These are phyloP conservation scores for Syzygium aromaticum DNA, from an alignment of 345 rosid species.

Conservation along the genomic window DNA sequence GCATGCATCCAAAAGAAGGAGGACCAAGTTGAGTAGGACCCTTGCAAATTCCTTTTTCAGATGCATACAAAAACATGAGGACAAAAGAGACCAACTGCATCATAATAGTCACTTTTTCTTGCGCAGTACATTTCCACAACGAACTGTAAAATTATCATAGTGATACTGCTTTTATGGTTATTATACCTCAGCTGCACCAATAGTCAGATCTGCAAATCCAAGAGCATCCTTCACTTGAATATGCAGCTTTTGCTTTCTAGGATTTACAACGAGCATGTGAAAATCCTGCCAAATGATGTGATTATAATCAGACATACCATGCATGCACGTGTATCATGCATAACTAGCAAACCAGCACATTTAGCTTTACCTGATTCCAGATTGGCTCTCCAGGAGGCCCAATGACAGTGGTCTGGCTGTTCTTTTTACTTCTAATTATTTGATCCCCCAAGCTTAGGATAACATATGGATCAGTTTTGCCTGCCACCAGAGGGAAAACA, in stretches of 20 bases:
- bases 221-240: constrained; percentile 83
- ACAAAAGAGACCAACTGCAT: not conserved
- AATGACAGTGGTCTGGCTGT: constrained; percentile 91
- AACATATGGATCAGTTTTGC: constrained; percentile 98
- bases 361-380: constrained; percentile 86
- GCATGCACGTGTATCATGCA: not conserved
- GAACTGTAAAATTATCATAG: not conserved
- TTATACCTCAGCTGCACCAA: constrained; percentile 84
- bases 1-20: not conserved
- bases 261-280: constrained; percentile 88
- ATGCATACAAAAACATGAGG: not conserved
- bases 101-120: not conserved
- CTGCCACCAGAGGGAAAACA: constrained; percentile 26
- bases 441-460: constrained; percentile 75
- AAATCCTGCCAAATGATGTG: constrained; percentile 55
- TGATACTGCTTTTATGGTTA: not conserved
- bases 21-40: not conserved
- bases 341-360: not conserved
- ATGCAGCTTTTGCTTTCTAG: constrained; percentile 64
- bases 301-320: not conserved
- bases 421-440: constrained; percentile 85
- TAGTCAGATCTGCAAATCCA: constrained; percentile 71
- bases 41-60: not conserved
- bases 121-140: not conserved
- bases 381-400: constrained; percentile 97